Base-by-base conservation (phyloP, 108 stramenopile species). In the Stephanodiscus triporus region DNA sequence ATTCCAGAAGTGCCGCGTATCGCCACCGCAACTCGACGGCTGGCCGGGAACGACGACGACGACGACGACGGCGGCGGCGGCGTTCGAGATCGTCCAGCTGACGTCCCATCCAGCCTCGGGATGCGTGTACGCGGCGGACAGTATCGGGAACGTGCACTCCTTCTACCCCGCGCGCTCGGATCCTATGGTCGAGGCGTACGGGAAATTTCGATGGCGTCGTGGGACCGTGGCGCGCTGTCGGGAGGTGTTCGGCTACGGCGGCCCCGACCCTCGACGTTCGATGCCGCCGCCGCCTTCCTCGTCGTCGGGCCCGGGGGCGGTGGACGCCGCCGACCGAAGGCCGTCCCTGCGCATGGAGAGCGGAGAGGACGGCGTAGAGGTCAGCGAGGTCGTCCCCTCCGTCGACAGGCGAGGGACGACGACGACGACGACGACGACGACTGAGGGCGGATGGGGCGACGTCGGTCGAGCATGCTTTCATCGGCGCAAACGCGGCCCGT, bases 1-100 rank as follows among this genome's bases (percentile, higher is more conserved):
- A 20, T 89, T 88, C 67, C 89, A 91, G 70, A 85, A 37, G 66
- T 85, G 64, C 48, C 50, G 57, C 55, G 78, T 53, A 34, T 34
- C 32, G 32, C 32, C 32, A 34, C n/a, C n/a, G n/a, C n/a, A n/a
- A n/a, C n/a, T n/a, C n/a, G n/a, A n/a, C n/a, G n/a, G n/a, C n/a
- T 34, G 32, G 32, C 32, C 32, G 32, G 32, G 32, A 34, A 4
- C 32, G 4, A 34, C 38, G 4, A 9, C 36, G 43, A 27, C 70
- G 29, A 59, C 75, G 53, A 30, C 37, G 64, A 73, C 17, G 67
- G 73, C 53, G 68, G 73, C 47, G 67, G 73, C 72, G 78, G 57
- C n/a, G 66, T 0, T 59, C 60, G 71, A 63, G 66, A 78, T 84
- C 42, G 76, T 86, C 36, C 42, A 65, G 36, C 48, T 84, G 17